Evolutionary conservation across 768 basidiomycete species (phyloP).

Genomic region (Tremella mesenterica): DNA sequence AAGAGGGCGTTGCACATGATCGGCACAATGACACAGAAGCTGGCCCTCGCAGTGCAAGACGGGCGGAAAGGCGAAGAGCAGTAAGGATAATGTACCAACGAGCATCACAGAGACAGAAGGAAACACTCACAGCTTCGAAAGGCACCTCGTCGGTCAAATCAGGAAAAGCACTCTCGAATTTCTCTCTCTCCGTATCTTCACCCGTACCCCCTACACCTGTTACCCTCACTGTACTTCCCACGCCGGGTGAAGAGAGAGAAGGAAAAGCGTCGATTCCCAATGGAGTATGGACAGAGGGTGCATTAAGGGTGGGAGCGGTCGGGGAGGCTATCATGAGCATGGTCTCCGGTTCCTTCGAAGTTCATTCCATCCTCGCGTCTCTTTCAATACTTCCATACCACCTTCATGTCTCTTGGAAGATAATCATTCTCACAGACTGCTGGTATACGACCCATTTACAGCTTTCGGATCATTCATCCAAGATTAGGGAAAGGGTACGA

Average conservation of each 20-base stretch:
- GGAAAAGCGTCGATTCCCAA: conserved; percentile 33
- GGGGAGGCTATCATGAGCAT: neutral
- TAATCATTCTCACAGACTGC: too few relatives aligned
- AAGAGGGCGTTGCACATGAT: neutral
- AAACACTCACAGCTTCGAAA: conserved; percentile 30
- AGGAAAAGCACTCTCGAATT: conserved; percentile 42
- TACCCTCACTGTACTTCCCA: conserved; percentile 30
- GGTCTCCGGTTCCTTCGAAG: neutral
- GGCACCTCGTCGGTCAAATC: conserved; percentile 35
- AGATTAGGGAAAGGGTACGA: neutral
- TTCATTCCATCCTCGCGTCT: too few relatives aligned
- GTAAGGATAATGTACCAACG: neutral
- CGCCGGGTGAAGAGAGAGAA: conserved; percentile 13
- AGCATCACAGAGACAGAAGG: too few relatives aligned
- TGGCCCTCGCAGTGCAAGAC: too few relatives aligned
- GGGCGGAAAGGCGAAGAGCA: neutral
- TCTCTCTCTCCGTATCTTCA: conserved; percentile 34
- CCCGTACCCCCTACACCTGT: conserved; percentile 39
- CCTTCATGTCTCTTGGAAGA: too few relatives aligned
- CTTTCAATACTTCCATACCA: too few relatives aligned
- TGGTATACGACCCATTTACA: too few relatives aligned
- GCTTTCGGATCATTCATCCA: too few relatives aligned
- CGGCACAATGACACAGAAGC: too few relatives aligned
- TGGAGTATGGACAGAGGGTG: conserved; percentile 12
- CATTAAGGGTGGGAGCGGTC: conserved; percentile 1